Evolutionary conservation across 345 rosid genomes (phyloP), one percentile per base, ranked within the genome.

Genomic region (Salix arbutifolia): DNA sequence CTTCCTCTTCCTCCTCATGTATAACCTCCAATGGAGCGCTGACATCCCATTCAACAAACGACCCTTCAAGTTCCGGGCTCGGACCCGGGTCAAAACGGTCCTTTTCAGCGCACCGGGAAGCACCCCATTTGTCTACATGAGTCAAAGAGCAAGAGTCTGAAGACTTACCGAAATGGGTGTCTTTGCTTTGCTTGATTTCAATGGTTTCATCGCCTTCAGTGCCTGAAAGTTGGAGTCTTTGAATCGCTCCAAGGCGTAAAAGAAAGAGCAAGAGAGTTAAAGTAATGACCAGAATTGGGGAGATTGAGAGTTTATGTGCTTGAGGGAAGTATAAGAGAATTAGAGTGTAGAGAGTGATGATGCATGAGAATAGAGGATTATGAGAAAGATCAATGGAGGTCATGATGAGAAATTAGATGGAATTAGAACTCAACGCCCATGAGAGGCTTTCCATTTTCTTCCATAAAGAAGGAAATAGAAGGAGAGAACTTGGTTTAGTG

Each of bases 1-100:
- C 87, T 0, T 84, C 91, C 33, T 85, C 92, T 4, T 82, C 94
- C 2, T 74, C 88, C 84, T 94, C 97, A 73, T 94, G 87, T 64
- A 95, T 95, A 56, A 93, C 92, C 26, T 90, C 93, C 69, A 95
- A 69, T 23, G 99, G 97, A 3, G 97, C 97, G 74, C 88, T 85
- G 50, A 93, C 85, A 79, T 95, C 69, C 99, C 97, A 95, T 14
- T 84, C 89, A 40, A 90, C 87, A 69, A 93, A 95, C 12, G 70
- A 80, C 11, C 38, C 40, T 35, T 81, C 84, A 28, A 84, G 85
- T 19, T 28, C 42, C 40, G 70, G 74, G 30, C 83, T 65, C 11
- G 35, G 73, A 25, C 3, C 69, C 28, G 74, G 71, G 4, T 25
- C 77, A 11, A 46, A 25, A 25, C 19, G 19, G 9, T 23, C 71